Base-by-base conservation (phyloP, 176 grass and related monocot species). In the Oropetium thomaeum region DNA sequence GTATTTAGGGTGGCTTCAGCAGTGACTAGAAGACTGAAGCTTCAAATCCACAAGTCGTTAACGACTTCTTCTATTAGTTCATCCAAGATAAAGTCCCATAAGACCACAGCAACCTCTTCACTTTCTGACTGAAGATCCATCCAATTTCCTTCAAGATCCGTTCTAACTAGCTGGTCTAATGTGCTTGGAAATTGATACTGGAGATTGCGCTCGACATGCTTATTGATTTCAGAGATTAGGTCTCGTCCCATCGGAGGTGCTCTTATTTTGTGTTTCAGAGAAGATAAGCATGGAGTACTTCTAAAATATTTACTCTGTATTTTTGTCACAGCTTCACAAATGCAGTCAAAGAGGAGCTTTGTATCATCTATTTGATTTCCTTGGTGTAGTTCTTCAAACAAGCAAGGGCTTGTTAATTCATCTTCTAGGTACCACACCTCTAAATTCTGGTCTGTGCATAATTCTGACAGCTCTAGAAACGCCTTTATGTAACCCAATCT, bases 281-380 rank as follows among this genome's bases (percentile, higher is more conserved):
- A 84, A 77, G 83, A 89, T 69, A 81, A 47, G 22, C 35, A 73
- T 42, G 68, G 62, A 62, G 47, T 30, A 37, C 38, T 70, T 65
- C 34, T 77, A 48, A 84, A 89, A 41, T 81, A 74, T 59, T 45
- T 79, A 52, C 75, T 49, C 69, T 89, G 80, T 22, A 89, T 81
- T 67, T 66, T 34, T 27, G 70, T 55, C 58, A 93, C 17, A 80
- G 66, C 83, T 93, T 93, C 81, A 79, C 73, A 75, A 25, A 86
- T 77, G 38, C 86, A 84, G 69, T 90, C 88, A 81, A 90, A 87
- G 13, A 83, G 71, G 60, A 93, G 74, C 84, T 77, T 90, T 25
- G 37, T 23, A 69, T 87, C 81, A 51, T 93, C 70, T 39, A 25
- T 49, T 67, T 67, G 74, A 71, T 57, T 58, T 44, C 38, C 58